Evolutionary conservation across 75 land plant genomes (phyloP).

Genomic region (Isoetes taiwanensis): DNA sequence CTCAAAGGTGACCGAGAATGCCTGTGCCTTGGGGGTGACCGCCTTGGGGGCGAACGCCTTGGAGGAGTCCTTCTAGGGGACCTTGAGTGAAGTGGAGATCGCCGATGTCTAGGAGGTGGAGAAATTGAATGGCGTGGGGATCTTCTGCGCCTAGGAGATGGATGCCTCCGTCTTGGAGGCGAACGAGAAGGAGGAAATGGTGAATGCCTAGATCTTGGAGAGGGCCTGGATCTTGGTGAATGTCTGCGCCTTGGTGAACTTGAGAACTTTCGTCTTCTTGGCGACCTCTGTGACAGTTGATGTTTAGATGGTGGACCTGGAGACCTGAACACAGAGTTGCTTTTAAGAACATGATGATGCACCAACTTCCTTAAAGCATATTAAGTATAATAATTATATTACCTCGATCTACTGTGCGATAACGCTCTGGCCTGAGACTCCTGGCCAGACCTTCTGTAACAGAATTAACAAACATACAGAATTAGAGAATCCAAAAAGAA

Average conservation of each 20-base stretch:
- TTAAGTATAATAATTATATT: too few species aligned
- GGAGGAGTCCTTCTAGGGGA: not conserved
- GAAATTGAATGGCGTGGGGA: not conserved
- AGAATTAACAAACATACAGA: too few species aligned
- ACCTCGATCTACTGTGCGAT: too few species aligned
- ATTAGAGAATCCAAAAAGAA: too few species aligned
- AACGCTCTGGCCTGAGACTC: too few species aligned
- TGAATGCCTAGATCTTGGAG: not conserved
- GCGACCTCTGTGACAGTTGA: too few species aligned
- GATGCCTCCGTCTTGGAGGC: slow-evolving; percentile 24
- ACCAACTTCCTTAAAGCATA: too few species aligned
- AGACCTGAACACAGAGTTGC: too few species aligned
- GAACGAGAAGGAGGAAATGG: slow-evolving; percentile 30
- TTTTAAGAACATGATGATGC: too few species aligned
- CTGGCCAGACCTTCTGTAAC: too few species aligned
- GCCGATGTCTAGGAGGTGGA: not conserved
- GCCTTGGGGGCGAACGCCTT: not conserved
- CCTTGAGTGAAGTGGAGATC: not conserved
- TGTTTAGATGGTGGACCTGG: too few species aligned
- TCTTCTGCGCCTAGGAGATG: not conserved
- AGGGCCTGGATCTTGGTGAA: not conserved
- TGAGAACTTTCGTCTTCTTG: not conserved
- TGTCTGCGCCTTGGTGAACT: not conserved
- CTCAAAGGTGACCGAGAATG: slow-evolving; percentile 39
- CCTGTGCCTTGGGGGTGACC: too few species aligned